Conservation (phyloP, 2,329 filamentous ascomycete genomes). For the Raffaelea albimanens region DNA sequence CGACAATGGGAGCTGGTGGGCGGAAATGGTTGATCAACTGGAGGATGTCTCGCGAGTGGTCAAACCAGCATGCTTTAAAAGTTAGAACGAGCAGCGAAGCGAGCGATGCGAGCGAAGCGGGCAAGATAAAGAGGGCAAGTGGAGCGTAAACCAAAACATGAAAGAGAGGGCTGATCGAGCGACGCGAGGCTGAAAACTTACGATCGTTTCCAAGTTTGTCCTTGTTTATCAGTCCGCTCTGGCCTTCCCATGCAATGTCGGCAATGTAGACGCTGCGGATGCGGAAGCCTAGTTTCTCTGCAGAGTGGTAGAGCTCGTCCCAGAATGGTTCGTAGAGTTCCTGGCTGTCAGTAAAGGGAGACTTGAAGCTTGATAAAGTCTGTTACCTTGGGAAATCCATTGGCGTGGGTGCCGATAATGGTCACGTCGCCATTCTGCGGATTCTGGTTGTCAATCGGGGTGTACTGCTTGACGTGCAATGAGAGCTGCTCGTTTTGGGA, state of each 20-base stretch:
- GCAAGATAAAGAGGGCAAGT: too few relatives aligned
- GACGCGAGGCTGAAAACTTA: too few relatives aligned
- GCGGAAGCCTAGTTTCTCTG: neutral
- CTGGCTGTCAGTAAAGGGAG: neutral
- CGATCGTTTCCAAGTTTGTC: neutral
- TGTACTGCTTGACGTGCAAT: neutral
- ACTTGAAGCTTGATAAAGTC: neutral
- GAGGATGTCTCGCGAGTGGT: neutral
- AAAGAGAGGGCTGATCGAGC: too few relatives aligned
- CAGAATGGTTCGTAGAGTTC: neutral
- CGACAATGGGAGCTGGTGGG: neutral
- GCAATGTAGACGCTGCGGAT: neutral
- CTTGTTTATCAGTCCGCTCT: neutral
- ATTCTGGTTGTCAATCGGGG: neutral
- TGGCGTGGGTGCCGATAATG: neutral
- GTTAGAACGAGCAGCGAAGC: neutral
- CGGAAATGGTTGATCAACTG: neutral
- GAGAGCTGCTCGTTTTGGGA: neutral
- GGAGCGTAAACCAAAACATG: too few relatives aligned
- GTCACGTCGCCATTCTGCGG: neutral
- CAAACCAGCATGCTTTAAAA: neutral
- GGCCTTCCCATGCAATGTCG: neutral
- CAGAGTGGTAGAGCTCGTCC: neutral
- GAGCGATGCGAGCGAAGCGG: too few relatives aligned
- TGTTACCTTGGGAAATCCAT: neutral